Base-by-base conservation (phyloP, 495 filamentous ascomycete species). In the Hypoxylon intermedium region DNA sequence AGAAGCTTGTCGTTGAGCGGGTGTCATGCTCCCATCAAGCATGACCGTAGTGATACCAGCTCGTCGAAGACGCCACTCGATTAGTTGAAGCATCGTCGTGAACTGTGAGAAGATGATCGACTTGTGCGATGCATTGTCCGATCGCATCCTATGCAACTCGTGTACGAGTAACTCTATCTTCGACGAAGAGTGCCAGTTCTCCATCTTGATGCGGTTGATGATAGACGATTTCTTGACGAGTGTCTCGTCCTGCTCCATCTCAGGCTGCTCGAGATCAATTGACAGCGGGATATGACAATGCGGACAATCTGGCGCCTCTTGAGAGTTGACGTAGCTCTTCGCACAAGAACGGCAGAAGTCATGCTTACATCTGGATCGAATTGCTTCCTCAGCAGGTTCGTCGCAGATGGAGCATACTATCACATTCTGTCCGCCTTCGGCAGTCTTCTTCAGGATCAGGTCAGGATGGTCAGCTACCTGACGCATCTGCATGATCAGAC, bases 51-150 rank as follows among this genome's bases (percentile, higher is more conserved):
- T 96, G 75, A 98, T 96, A 1, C 94, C 94, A 2, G 93, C 94
- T 52, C 93, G 87, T 19, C 90, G 89, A 48, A 98, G 84, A 28
- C 94, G 89, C 94, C 94, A 98, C 75, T 97, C 93, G 28, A 98
- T 89, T 50, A 97, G 86, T 74, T 97, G 90, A 42, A 98, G 85
- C 94, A 98, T 97, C 5, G 91, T 92, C 1, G 94, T 98, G 72
- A 98, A 98, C 60, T 97, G 89, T 2, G 90, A 95, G 74, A 98
- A 98, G 54, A 98, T 93, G 71, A 97, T 98, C 2, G 89, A 94
- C 74, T 98, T 98, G 64, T 89, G 87, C 0, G 92, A 95, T 40
- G 91, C 87, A 63, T 96, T 96, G 73, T 93, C 89, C 47, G 85
- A 93, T 57, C 94, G 82, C 48, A 97, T 79, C 69, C 89, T 86